A percentile compares a stretch with the other conserved stretches of the same genome.
These are phyloP conservation scores for Beauveria sp. DNA, from an alignment of 2,329 filamentous ascomycete species.

Conservation along the genomic window DNA sequence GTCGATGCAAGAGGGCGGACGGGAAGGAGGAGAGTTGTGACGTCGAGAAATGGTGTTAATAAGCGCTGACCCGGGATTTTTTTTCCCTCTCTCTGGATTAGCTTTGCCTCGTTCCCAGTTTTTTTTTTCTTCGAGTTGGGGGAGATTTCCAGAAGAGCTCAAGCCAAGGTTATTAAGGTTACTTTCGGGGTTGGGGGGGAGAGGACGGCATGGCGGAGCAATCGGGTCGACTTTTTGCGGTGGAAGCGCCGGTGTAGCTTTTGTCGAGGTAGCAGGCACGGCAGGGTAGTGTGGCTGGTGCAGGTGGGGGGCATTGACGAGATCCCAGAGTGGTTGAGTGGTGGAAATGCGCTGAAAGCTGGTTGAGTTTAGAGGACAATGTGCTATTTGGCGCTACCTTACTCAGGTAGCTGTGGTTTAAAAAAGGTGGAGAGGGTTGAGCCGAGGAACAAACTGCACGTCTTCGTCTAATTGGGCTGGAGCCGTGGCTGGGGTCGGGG, in stretches of 20 bases:
- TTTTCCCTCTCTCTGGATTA: neutral
- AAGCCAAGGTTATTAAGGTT: slow-evolving; percentile 1
- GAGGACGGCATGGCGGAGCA: neutral
- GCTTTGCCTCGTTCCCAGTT: neutral
- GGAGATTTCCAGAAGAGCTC: neutral
- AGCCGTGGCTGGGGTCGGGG: neutral
- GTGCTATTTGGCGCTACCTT: too few relatives aligned
- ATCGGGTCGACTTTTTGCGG: slow-evolving; percentile 4
- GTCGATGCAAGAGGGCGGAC: neutral
- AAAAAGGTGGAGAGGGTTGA: neutral
- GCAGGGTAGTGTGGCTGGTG: neutral
- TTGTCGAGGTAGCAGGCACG: neutral
- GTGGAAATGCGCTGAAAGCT: neutral
- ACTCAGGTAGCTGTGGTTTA: neutral
- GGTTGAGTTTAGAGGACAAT: neutral
- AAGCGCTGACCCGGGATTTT: slow-evolving; percentile 4
- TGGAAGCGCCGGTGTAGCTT: neutral
- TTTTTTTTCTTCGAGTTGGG: neutral
- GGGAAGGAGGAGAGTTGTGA: neutral
- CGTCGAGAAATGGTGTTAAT: slow-evolving; percentile 1
- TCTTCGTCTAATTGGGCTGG: too few relatives aligned
- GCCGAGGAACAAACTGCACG: neutral
- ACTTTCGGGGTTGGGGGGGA: neutral
- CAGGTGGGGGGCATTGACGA: neutral
- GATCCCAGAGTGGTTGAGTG: neutral